Evolutionary conservation across 2,329 filamentous ascomycete species (phyloP).

Genomic region (Talaromyces verruculosus): DNA sequence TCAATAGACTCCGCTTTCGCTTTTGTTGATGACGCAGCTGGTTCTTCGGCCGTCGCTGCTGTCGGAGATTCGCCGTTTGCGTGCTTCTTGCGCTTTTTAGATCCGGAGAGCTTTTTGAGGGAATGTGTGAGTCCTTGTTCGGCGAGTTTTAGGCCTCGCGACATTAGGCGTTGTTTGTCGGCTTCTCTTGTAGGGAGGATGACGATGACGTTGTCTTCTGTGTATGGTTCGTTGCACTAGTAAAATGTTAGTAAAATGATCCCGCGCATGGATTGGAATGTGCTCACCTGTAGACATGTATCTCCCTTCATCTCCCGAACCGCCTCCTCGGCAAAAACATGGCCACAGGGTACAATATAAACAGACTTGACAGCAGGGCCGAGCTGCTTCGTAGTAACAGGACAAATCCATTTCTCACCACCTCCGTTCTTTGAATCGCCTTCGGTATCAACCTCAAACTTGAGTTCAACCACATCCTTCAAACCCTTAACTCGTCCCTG

Average conservation of each 20-base stretch:
- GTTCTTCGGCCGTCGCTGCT: conserved; percentile 1
- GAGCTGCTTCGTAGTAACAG: conserved; percentile 81
- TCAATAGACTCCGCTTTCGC: conserved; percentile 24
- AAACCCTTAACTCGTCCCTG: conserved; percentile 70
- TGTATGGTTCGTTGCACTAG: conserved; percentile 74
- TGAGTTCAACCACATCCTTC: conserved; percentile 83
- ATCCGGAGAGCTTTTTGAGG: conserved; percentile 72
- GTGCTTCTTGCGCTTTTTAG: conserved; percentile 75
- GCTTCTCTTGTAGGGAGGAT: conserved; percentile 71
- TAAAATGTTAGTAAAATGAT: conserved; percentile 12
- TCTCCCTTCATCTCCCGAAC: conserved; percentile 75
- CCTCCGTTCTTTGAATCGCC: conserved; percentile 24
- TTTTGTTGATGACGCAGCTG: conserved; percentile 22
- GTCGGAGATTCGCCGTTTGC: conserved; percentile 39
- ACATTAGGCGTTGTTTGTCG: conserved; percentile 67
- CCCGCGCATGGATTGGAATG: background rate
- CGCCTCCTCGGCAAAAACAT: conserved; percentile 85
- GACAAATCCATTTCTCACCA: conserved; percentile 71
- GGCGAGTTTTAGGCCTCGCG: conserved; percentile 67
- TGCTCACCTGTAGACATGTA: conserved; percentile 56
- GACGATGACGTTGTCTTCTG: conserved; percentile 72
- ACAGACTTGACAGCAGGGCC: conserved; percentile 77
- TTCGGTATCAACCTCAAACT: conserved; percentile 60
- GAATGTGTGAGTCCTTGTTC: conserved; percentile 77
- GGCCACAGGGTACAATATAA: conserved; percentile 91